Evolutionary conservation across 1,139 yeast genomes (phyloP), one percentile per base, ranked within the genome.

Genomic region (Ogataea hybrid): DNA sequence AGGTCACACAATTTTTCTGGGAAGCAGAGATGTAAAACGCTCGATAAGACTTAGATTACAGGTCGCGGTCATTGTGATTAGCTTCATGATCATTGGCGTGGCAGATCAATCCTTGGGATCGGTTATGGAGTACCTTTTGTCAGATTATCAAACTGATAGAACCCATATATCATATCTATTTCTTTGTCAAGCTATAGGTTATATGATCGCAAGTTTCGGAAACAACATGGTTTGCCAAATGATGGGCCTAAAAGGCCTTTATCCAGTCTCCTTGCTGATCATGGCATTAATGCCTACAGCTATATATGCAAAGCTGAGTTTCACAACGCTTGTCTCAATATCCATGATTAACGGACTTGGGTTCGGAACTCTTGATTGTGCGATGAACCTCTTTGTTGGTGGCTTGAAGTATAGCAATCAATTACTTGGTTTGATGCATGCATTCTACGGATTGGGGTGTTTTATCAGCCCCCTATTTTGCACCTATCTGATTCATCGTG

Each of bases 401-500:
- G 67, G 67, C 25, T 63, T 83, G 39, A 68, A 60, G 6, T 77
- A 77, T 48, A 73, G 80, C 30, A 82, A 82, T 58, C 84, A 80
- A 54, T 58, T 81, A 20, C 64, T 83, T 63, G 90, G 90, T 1
- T 59, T 79, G 0, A 58, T 82, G 50, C 92, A 83, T 63, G 84
- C 87, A 0, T 70, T 74, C 48, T 83, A 80, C 56, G 90, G 90
- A 0, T 59, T 80, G 6, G 88, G 89, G 1, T 78, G 86, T 37
- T 75, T 82, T 68, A 64, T 79, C 0, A 72, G 86, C 1, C 89
- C 92, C 0, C 74, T 59, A 3, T 36, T 60, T 11, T 51, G 54
- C 6, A 55, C 61, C 6, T 45, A 33, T 14, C 42, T 63, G 33
- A 50, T 59, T 22, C 48, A 54, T 15, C 35, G 27, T 12, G 62